Conservation (phyloP, 2,329 filamentous ascomycete genomes). For the Aspergillus amoenus region DNA sequence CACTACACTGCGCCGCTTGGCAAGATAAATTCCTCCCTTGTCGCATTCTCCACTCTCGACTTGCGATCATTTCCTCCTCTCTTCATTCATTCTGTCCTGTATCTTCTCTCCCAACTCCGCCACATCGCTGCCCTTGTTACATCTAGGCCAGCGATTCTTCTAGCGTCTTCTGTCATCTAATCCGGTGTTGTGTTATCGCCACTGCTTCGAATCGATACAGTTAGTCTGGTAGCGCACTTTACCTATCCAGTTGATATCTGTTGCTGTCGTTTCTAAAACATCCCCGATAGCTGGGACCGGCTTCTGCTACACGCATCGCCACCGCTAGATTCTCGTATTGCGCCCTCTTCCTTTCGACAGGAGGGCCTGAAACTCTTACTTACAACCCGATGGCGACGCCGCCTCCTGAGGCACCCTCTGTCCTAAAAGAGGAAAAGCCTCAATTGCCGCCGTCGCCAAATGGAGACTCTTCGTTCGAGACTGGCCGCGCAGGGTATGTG, state of each 20-base stretch:
- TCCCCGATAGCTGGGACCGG: conserved; percentile 24
- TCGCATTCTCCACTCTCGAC: conserved; percentile 41
- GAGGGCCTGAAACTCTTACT: conserved; percentile 19
- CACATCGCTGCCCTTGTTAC: conserved; percentile 21
- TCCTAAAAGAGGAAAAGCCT: conserved; percentile 43
- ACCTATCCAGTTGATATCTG: conserved; percentile 34
- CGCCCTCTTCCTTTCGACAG: conserved; percentile 19
- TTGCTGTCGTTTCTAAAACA: conserved; percentile 25
- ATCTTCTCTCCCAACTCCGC: conserved; percentile 20
- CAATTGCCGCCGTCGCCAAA: conserved; percentile 39
- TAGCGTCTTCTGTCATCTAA: conserved; percentile 28
- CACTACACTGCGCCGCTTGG: conserved; percentile 37
- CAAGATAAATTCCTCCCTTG: conserved; percentile 42
- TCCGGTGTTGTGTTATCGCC: conserved; percentile 22
- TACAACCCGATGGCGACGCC: conserved; percentile 41
- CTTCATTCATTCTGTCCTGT: conserved; percentile 18
- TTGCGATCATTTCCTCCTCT: conserved; percentile 24
- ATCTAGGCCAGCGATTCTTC: conserved; percentile 19
- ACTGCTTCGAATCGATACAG: conserved; percentile 27
- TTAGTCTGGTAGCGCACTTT: conserved; percentile 34
- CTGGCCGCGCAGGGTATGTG: conserved; percentile 32
- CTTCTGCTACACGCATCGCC: conserved; percentile 20
- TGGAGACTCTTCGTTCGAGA: conserved; percentile 29
- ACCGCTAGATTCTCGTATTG: conserved; percentile 28
- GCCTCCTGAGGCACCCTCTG: conserved; percentile 40